Base-by-base conservation (phyloP, 2,329 filamentous ascomycete genomes). In the Fusarium pseudoanthophilum region DNA sequence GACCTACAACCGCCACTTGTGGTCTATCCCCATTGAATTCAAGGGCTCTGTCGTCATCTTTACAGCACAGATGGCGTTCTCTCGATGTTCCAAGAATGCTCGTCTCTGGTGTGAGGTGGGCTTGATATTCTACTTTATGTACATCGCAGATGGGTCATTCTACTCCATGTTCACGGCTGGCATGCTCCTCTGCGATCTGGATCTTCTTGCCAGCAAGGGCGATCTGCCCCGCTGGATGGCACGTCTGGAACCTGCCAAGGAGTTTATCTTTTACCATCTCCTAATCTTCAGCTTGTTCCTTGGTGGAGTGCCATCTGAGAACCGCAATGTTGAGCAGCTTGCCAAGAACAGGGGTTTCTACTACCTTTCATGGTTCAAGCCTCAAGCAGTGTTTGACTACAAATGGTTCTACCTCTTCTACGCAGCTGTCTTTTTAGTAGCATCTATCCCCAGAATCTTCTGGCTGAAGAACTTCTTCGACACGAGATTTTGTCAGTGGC, bases 361-460 rank as follows among this genome's bases (percentile, higher is more conserved):
- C 70, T 89, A 85, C 71, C 80, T 91, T 20, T 89, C 89, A 1
- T 85, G 85, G 66, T 82, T 93, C 64, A 92, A 91, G 67, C 90
- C 91, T 0, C 89, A 92, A 76, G 90, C 90, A 3, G 88, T 91
- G 16, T 91, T 85, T 73, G 89, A 92, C 77, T 87, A 85, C 77
- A 92, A 92, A 79, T 92, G 90, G 90, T 92, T 92, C 80, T 92
- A 86, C 77, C 84, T 92, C 6, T 91, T 91, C 78, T 89, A 86
- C 83, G 90, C 89, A 2, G 85, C 90, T 2, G 82, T 84, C 30
- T 84, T 91, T 59, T 78, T 91, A 1, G 86, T 93, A 1, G 82
- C 87, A 2, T 84, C 86, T 1, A 82, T 89, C 6, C 87, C 88
- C 11, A 87, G 87, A n/a, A 85, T 92, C n/a, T 75, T 80, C 9